Percentiles rank a stretch among this genome's conserved stretches.
These are phyloP conservation scores for Colletotrichum eremochloae DNA, from an alignment of 2,329 filamentous ascomycete species.

Conservation along the genomic window DNA sequence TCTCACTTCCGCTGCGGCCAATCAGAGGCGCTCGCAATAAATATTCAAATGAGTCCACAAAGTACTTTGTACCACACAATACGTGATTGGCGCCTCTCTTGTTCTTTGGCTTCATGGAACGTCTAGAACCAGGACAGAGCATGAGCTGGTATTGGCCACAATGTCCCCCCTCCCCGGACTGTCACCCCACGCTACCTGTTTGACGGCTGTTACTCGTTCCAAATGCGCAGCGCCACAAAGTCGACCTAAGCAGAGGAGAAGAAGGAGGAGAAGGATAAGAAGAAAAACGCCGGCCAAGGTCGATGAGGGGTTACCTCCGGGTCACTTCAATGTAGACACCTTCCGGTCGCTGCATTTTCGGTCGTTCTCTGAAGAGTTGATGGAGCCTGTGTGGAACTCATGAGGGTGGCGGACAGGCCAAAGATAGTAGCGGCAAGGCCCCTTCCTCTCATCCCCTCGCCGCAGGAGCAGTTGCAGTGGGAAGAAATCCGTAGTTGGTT, in stretches of 20 bases:
- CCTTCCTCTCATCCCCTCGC: constrained; percentile 19
- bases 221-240: neutral
- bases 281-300: neutral
- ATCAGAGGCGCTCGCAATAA: constrained; percentile 25
- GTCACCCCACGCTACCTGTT: constrained; percentile 30
- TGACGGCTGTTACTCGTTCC: neutral
- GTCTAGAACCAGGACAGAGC: constrained; percentile 22
- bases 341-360: neutral
- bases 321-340: neutral
- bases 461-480: constrained; percentile 15
- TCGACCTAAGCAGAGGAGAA: neutral
- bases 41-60: constrained; percentile 2
- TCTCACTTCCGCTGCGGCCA: constrained; percentile 20
- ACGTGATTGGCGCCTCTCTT: neutral
- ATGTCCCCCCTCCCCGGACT: constrained; percentile 1
- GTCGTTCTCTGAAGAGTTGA: constrained; percentile 13
- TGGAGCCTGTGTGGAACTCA: constrained; percentile 33
- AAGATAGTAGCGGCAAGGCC: constrained; percentile 20
- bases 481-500: neutral
- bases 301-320: neutral
- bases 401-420: constrained; percentile 22
- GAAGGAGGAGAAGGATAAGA: neutral
- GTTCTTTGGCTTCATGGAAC: constrained; percentile 2
- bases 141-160: constrained; percentile 21
- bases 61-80: constrained; percentile 9